Evolutionary conservation across 2,329 filamentous ascomycete species (phyloP).

Genomic region (Aspergillus texensis): DNA sequence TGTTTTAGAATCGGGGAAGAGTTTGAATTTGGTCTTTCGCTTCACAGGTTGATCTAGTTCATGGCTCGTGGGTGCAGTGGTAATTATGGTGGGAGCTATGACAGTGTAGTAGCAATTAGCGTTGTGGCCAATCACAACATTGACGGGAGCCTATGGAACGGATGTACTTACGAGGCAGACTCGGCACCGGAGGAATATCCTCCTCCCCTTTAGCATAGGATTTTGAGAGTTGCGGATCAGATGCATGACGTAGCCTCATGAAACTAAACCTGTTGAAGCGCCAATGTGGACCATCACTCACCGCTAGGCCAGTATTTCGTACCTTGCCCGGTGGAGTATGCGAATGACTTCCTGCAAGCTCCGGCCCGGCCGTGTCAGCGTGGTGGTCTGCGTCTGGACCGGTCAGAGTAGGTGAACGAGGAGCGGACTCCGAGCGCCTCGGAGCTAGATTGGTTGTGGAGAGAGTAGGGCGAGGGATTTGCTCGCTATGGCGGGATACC

Average conservation of each 20-base stretch:
- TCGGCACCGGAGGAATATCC: constrained; percentile 51
- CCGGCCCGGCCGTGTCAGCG: constrained; percentile 12
- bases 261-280: constrained; percentile 62
- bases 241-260: constrained; percentile 86
- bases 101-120: constrained; percentile 21
- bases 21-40: constrained; percentile 45
- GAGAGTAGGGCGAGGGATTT: constrained; percentile 36
- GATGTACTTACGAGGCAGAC: constrained; percentile 41
- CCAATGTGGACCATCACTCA: constrained; percentile 27
- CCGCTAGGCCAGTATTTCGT: constrained; percentile 21
- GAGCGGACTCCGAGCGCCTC: constrained; percentile 39
- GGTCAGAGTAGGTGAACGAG: constrained; percentile 27
- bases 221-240: constrained; percentile 83
- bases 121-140: background rate
- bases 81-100: constrained; percentile 73
- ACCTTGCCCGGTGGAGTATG: constrained; percentile 19
- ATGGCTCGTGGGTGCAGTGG: constrained; percentile 78
- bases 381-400: constrained; percentile 21
- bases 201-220: constrained; percentile 67
- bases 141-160: background rate
- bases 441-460: constrained; percentile 32
- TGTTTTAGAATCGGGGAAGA: constrained; percentile 37
- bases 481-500: constrained; percentile 40
- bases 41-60: constrained; percentile 54
- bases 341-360: constrained; percentile 19